These are phyloP conservation scores for Porcisia deanei DNA, from an alignment of 208 protist species.

Conservation along the genomic window DNA sequence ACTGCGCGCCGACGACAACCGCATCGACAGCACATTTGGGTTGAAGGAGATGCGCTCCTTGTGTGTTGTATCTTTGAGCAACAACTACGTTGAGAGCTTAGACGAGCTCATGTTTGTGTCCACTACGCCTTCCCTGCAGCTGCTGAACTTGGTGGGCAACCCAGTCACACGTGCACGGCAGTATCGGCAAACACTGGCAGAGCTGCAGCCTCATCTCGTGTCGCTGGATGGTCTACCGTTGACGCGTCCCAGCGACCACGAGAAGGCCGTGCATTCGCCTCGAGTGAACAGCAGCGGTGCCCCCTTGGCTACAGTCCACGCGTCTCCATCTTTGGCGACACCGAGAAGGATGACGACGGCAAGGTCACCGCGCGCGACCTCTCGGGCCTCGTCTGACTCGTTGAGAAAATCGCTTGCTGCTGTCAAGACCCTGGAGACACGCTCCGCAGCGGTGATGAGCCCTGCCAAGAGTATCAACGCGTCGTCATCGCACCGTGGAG, in stretches of 20 bases:
- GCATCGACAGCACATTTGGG: slow-evolving; percentile 44
- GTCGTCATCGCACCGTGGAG: not conserved
- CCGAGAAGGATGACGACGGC: not conserved
- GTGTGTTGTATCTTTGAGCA: slow-evolving; percentile 49
- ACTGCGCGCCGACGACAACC: slow-evolving; percentile 72
- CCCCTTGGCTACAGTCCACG: not conserved
- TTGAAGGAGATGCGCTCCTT: slow-evolving; percentile 62
- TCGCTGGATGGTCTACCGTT: slow-evolving; percentile 74
- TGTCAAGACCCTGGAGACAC: not conserved
- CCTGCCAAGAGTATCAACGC: not conserved
- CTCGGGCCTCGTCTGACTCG: not conserved
- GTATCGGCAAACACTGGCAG: slow-evolving; percentile 48
- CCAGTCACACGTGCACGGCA: slow-evolving; percentile 52
- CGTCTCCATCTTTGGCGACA: not conserved
- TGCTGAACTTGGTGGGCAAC: slow-evolving; percentile 60
- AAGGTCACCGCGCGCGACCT: not conserved
- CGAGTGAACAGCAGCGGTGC: not conserved
- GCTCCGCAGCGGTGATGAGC: not conserved
- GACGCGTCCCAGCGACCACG: slow-evolving; percentile 19
- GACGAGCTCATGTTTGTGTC: slow-evolving; percentile 69
- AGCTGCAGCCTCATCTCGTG: slow-evolving; percentile 47
- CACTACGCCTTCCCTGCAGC: slow-evolving; percentile 48
- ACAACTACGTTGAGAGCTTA: slow-evolving; percentile 77
- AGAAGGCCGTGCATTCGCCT: not conserved
- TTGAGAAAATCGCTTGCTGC: not conserved